Evolutionary conservation across 352 stramenopile species (phyloP).

Genomic region (Aphanomyces stellatus): DNA sequence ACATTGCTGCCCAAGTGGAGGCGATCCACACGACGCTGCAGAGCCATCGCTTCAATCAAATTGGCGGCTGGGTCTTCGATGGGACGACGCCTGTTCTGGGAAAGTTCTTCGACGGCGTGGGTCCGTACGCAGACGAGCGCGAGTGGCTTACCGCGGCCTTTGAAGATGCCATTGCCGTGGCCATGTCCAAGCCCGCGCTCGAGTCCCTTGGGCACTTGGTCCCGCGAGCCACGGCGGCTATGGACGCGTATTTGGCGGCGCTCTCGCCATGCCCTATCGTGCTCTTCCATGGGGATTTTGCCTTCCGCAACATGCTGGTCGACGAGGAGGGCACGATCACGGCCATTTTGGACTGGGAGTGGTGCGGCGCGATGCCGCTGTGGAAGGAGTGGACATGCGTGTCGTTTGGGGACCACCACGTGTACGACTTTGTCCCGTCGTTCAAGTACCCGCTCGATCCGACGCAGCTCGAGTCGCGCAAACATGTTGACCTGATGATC

Average conservation of each 20-base stretch:
- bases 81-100: neutral
- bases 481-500: too few relatives aligned
- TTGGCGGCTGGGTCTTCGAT: conserved; percentile 16
- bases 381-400: neutral
- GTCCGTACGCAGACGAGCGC: neutral
- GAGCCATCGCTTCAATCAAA: neutral
- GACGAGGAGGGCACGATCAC: neutral
- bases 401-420: conserved; percentile 10
- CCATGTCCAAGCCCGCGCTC: neutral
- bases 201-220: neutral
- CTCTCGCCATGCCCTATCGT: neutral
- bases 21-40: neutral
- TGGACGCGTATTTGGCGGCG: neutral
- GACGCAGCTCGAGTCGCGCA: too few relatives aligned
- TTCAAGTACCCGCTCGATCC: neutral
- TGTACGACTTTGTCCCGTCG: conserved; percentile 2
- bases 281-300: conserved; percentile 16
- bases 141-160: neutral
- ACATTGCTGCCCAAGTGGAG: neutral
- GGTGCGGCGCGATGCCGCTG: conserved; percentile 9
- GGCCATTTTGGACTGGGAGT: conserved; percentile 19
- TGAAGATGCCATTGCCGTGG: neutral
- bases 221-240: neutral
- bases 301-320: conserved; percentile 16
- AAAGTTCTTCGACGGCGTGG: neutral